Conservation (phyloP, 2,329 filamentous ascomycete genomes). For the Trichoderma simmonsii region DNA sequence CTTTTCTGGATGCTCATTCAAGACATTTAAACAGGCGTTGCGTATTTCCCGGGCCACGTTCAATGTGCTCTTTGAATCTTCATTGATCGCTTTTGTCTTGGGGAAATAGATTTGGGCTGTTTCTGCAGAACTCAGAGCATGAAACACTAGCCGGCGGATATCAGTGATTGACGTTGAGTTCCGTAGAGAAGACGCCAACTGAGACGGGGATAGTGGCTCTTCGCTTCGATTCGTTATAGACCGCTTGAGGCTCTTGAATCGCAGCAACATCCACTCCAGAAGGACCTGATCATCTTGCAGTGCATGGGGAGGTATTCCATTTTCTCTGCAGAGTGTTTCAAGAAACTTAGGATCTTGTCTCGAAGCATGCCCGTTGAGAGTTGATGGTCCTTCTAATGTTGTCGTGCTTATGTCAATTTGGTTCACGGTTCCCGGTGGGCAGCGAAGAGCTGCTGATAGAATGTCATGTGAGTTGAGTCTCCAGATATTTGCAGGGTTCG, state of each 20-base stretch:
- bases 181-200: constrained; percentile 25
- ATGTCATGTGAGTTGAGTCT: constrained; percentile 44
- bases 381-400: neutral
- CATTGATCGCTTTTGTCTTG: neutral
- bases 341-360: constrained; percentile 17
- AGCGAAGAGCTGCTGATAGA: constrained; percentile 38
- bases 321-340: constrained; percentile 26
- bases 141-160: constrained; percentile 33
- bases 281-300: constrained; percentile 31
- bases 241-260: constrained; percentile 23
- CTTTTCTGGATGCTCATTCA: constrained; percentile 15
- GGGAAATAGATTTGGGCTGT: constrained; percentile 23
- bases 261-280: constrained; percentile 37
- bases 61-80: neutral
- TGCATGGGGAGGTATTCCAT: constrained; percentile 32
- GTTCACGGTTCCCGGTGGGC: constrained; percentile 17
- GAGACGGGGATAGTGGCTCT: constrained; percentile 4
- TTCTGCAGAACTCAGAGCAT: constrained; percentile 26
- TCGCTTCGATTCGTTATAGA: constrained; percentile 6
- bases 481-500: constrained; percentile 33
- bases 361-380: neutral
- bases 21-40: constrained; percentile 24
- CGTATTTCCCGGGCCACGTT: constrained; percentile 26
- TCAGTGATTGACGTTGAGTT: constrained; percentile 27
- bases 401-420: neutral